These are phyloP conservation scores for Hypoxylon sp. DNA, from an alignment of 2,329 filamentous ascomycete genomes.

Conservation along the genomic window DNA sequence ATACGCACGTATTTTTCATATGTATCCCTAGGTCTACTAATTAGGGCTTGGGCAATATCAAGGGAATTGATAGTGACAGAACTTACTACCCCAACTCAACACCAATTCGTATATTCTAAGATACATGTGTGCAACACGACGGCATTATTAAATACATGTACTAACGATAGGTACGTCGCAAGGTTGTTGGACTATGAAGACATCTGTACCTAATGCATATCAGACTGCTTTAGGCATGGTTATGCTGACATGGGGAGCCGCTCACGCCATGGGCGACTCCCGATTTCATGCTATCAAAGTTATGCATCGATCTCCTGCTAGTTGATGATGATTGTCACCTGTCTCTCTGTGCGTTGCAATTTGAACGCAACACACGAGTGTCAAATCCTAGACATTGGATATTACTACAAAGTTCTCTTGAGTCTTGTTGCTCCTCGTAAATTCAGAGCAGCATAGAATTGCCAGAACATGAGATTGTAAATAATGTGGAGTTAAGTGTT, in stretches of 20 bases:
- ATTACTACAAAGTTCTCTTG: slow-evolving; percentile 2
- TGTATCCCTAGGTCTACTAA: slow-evolving; percentile 13
- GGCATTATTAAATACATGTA: neutral
- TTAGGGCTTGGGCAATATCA: neutral
- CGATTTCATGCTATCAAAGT: neutral
- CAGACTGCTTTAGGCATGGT: neutral
- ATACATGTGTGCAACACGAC: slow-evolving; percentile 12
- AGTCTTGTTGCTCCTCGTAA: neutral
- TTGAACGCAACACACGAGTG: slow-evolving; percentile 7
- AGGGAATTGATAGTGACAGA: neutral
- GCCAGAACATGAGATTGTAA: slow-evolving; percentile 2
- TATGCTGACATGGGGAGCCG: neutral
- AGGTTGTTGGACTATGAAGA: slow-evolving; percentile 17
- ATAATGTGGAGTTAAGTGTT: slow-evolving; percentile 18
- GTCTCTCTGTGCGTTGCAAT: slow-evolving; percentile 15
- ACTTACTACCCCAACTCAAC: slow-evolving; percentile 1
- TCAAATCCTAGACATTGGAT: slow-evolving; percentile 32
- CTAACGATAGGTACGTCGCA: slow-evolving; percentile 13
- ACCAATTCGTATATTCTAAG: neutral
- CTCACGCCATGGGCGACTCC: neutral
- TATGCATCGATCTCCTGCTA: slow-evolving; percentile 5
- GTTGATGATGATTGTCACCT: slow-evolving; percentile 1
- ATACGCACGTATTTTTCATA: neutral
- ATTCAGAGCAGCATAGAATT: neutral
- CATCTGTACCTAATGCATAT: slow-evolving; percentile 2